Base-by-base conservation (phyloP, 306 rosid genomes). In the Styphnolobium japonicum region DNA sequence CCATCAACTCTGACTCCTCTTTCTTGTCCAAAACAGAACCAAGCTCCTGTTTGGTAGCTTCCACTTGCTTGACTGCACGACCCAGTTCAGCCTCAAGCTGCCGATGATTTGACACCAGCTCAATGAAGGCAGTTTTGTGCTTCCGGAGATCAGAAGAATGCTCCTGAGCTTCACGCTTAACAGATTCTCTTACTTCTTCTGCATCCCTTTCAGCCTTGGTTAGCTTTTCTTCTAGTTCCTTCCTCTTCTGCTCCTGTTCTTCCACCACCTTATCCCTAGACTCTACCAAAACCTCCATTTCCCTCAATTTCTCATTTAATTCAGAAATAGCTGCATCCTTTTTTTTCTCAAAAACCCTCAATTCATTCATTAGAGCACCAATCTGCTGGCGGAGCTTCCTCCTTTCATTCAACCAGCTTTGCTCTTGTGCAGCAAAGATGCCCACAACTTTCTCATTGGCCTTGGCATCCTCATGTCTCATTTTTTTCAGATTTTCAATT, bases 401-500 rank as follows among this genome's bases (percentile, higher is more conserved):
- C 87, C 97, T 87, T 81, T 95, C 98, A 23, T 71, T 71, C 67
- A 91, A 85, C 98, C 98, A 92, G 43, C 82, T 73, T 81, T 95
- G 98, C 82, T 95, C 98, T 68, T 92, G 97, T 52, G 95, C 82
- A 31, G 98, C 98, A 84, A 92, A 92, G 31, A 95, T 95, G 52
- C 96, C 80, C 27, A 95, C 98, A 49, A 95, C 98, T 86, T 91
- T 95, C 89, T 92, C 98, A 63, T 91, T 95, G 49, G 98, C 98
- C 46, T 85, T 95, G 14, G 98, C 98, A 74, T 95, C 98, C 57
- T 95, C 98, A 34, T 82, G 96, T 33, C 98, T 90, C 52, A 88
- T 76, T 76, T 77, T 89, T 83, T 88, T 92, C 89, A 95, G 87
- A 72, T 85, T 91, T 29, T 86, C 87, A n/a, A 84, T 60, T 73